Conservation (phyloP, 768 basidiomycete genomes). For the Vishniacozyma victoriae region DNA sequence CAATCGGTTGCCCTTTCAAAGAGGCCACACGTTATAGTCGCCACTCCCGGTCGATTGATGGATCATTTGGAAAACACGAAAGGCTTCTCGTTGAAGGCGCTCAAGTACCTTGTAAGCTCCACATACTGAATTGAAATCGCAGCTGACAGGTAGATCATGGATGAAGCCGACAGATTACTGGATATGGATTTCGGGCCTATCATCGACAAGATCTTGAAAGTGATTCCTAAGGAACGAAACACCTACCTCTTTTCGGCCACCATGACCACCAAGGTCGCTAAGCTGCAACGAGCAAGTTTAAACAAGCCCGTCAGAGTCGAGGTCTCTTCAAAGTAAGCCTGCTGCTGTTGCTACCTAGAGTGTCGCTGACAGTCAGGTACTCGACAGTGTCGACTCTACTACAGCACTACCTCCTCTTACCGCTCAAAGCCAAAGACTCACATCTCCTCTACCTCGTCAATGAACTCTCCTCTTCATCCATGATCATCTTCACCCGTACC, state of each 20-base stretch:
- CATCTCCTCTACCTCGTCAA: conserved; percentile 84
- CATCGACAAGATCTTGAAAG: conserved; percentile 92
- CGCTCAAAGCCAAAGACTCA: conserved; percentile 83
- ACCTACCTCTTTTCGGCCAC: conserved; percentile 98
- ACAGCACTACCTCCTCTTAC: conserved; percentile 93
- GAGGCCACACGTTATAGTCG: conserved; percentile 87
- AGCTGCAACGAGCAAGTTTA: conserved; percentile 88
- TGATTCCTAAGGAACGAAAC: conserved; percentile 85
- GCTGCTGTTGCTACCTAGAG: not conserved
- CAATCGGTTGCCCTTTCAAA: conserved; percentile 91
- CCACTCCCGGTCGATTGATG: conserved; percentile 85
- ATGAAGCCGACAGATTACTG: conserved; percentile 90
- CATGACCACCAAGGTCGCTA: conserved; percentile 97
- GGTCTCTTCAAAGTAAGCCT: conserved; percentile 77
- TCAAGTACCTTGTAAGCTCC: conserved; percentile 76
- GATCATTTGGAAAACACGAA: conserved; percentile 97
- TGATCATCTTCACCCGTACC: conserved; percentile 93
- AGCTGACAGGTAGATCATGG: conserved; percentile 66
- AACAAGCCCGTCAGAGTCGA: conserved; percentile 89
- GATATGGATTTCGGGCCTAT: conserved; percentile 95
- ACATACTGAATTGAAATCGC: not conserved
- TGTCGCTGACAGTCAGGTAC: conserved; percentile 57
- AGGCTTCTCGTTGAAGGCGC: conserved; percentile 76
- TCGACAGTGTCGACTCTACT: conserved; percentile 91
- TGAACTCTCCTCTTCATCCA: conserved; percentile 80